phyloP scores from a whole-genome alignment of 2,329 filamentous ascomycete species.

The Neophaeococcomyces mojaviensis region DNA sequence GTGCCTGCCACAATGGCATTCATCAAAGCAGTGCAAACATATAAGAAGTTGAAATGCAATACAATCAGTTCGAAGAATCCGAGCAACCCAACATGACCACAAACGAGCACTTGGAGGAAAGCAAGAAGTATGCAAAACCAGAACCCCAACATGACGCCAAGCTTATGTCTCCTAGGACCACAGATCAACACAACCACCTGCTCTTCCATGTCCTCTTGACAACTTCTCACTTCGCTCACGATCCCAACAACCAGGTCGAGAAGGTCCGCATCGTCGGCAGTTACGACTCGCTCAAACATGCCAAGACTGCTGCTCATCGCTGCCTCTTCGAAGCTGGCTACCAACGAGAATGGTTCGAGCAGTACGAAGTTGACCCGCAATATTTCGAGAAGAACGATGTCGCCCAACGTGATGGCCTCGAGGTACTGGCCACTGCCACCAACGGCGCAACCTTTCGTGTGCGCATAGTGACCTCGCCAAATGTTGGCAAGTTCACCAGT shows the following conservation, averaged over 20 bases:
- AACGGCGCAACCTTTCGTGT: conserved; percentile 25
- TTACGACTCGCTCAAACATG: conserved; percentile 50
- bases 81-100: too few relatives aligned
- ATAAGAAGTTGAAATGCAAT: too few relatives aligned
- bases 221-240: conserved; percentile 20
- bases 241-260: conserved; percentile 24
- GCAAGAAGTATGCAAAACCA: too few relatives aligned
- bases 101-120: too few relatives aligned
- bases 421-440: conserved; percentile 21
- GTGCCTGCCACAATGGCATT: too few relatives aligned
- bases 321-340: conserved; percentile 27
- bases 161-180: too few relatives aligned
- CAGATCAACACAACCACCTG: too few relatives aligned
- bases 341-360: conserved; percentile 25
- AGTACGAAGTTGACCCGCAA: conserved; percentile 20
- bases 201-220: conserved; percentile 24
- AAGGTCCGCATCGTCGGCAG: conserved; percentile 24
- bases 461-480: conserved; percentile 23
- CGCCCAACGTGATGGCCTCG: conserved; percentile 19
- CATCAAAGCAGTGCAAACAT: too few relatives aligned
- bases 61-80: too few relatives aligned
- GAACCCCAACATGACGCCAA: too few relatives aligned
- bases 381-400: conserved; percentile 15
- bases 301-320: conserved; percentile 62
- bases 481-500: conserved; percentile 13